Percentiles rank a stretch among this genome's conserved stretches.
Evolutionary conservation across 257 asterid genomes (phyloP).

Genomic region (Solanum chiquidenum): DNA sequence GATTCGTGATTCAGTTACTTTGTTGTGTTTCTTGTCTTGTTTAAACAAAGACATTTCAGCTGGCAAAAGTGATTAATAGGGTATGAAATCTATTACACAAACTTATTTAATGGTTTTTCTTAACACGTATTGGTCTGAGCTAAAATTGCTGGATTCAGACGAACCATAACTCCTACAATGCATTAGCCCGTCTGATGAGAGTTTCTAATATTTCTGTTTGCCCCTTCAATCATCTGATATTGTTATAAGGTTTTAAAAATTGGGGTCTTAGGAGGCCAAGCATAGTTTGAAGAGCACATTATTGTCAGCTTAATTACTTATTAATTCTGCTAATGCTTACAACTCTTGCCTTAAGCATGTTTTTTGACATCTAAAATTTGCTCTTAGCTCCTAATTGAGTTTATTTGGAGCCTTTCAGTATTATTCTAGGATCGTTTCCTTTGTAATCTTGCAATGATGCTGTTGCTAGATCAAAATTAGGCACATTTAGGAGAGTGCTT

Average conservation of each 20-base stretch:
- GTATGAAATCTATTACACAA: background rate
- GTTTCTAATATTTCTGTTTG: background rate
- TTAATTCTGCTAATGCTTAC: background rate
- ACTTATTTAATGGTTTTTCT: background rate
- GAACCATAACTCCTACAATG: background rate
- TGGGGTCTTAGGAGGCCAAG: background rate
- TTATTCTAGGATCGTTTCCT: background rate
- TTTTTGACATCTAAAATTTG: background rate
- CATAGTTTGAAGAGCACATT: background rate
- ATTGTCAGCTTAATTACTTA: background rate
- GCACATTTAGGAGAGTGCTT: background rate
- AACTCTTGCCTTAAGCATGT: background rate
- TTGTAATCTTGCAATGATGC: background rate
- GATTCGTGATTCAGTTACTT: background rate
- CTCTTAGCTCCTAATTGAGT: background rate
- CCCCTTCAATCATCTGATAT: background rate
- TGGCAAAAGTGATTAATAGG: background rate
- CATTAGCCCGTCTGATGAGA: background rate
- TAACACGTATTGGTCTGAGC: background rate
- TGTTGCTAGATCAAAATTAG: background rate
- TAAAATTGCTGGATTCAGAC: background rate
- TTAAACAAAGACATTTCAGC: background rate
- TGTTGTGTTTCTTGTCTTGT: background rate
- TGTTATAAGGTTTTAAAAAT: background rate
- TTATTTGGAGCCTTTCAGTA: background rate